These are phyloP conservation scores for Tetracentron sinense DNA, from an alignment of 164 flowering plant genomes.

Conservation along the genomic window DNA sequence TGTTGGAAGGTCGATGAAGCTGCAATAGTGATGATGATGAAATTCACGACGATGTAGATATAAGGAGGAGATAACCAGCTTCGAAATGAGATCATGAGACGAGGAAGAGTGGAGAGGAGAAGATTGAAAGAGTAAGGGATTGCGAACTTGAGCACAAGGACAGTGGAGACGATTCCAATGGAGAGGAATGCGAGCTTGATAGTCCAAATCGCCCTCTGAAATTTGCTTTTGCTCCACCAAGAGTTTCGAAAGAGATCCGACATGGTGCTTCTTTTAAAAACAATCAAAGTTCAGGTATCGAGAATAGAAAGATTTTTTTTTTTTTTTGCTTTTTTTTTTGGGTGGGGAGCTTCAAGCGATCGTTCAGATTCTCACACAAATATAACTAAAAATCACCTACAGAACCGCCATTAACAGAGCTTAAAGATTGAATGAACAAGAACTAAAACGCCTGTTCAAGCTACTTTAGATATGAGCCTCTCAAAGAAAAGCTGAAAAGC, in stretches of 20 bases:
- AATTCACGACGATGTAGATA: conserved; percentile 58
- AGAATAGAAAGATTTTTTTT: not conserved
- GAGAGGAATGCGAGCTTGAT: conserved; percentile 16
- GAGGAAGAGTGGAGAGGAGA: conserved; percentile 27
- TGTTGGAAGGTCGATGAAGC: conserved; percentile 49
- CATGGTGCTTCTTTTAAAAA: conserved; percentile 6
- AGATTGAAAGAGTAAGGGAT: conserved; percentile 21
- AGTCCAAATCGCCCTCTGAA: conserved; percentile 24
- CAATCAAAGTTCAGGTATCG: not conserved
- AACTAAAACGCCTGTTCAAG: no score
- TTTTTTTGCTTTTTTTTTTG: no score
- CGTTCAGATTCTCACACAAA: not conserved
- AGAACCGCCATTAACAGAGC: not conserved
- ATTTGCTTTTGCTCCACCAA: conserved; percentile 5
- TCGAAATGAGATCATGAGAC: conserved; percentile 32
- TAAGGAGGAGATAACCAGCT: conserved; percentile 65
- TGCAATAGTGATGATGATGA: conserved; percentile 66
- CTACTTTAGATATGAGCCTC: no score
- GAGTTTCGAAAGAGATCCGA: conserved; percentile 7
- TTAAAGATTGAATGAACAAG: not conserved
- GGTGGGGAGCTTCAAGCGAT: no score
- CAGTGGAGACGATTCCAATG: conserved; percentile 21
- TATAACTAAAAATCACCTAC: not conserved
- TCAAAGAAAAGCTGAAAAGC: no score
- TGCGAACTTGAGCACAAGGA: conserved; percentile 21